These are phyloP conservation scores for Saposhnikovia divaricata DNA, from an alignment of 129 eudicot genomes.

Conservation along the genomic window DNA sequence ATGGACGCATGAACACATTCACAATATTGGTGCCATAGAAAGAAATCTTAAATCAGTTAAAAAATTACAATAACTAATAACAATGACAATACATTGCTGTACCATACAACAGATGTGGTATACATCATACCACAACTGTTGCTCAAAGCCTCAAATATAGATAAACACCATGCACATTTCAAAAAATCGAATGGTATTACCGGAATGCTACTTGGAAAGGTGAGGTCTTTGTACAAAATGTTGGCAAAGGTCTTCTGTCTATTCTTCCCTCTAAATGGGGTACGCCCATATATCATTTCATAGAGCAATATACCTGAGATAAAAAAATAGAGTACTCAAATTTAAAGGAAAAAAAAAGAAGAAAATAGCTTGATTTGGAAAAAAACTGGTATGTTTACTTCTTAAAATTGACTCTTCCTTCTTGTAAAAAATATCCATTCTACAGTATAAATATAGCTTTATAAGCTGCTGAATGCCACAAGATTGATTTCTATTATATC, in stretches of 20 bases:
- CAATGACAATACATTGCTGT: background rate
- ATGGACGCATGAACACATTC: background rate
- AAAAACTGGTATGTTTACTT: background rate
- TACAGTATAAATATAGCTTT: background rate
- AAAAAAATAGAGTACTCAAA: background rate
- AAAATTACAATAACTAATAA: background rate
- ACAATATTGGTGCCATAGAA: background rate
- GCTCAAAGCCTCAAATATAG: background rate
- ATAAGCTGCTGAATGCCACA: background rate
- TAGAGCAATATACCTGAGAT: constrained; percentile 66
- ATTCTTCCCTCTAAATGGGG: constrained; percentile 94
- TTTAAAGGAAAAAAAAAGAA: background rate
- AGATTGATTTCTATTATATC: background rate
- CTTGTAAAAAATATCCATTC: background rate
- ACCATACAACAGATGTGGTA: background rate
- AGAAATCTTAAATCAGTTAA: background rate
- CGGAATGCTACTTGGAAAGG: constrained; percentile 97
- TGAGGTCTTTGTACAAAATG: constrained; percentile 89
- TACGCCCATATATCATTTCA: constrained; percentile 95
- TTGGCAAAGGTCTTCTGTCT: constrained; percentile 96
- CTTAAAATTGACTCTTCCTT: background rate
- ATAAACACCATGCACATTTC: background rate
- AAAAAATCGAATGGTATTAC: constrained; percentile 27
- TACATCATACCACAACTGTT: background rate
- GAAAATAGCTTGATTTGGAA: background rate